Percentiles rank a stretch among this genome's conserved stretches.
Evolutionary conservation across 2,329 filamentous ascomycete genomes (phyloP).

Genomic region (Endothia cerciana): DNA sequence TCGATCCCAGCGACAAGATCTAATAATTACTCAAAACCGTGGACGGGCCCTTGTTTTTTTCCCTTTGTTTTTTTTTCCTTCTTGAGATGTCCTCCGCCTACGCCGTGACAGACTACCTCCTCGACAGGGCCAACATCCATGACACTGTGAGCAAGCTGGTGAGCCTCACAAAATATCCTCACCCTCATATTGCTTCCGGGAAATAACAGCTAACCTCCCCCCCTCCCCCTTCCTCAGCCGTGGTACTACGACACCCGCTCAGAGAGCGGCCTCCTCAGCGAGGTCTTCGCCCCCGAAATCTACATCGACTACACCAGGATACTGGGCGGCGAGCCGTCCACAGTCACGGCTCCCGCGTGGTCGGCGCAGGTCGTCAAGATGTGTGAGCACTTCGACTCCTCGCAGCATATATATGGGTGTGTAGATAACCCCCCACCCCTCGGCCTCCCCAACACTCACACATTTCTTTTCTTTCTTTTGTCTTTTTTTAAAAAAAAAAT

Average conservation of each 20-base stretch:
- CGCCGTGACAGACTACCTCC: conserved; percentile 35
- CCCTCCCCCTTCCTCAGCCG: conserved; percentile 28
- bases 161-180: conserved; percentile 2
- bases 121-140: conserved; percentile 40
- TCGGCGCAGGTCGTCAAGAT: conserved; percentile 28
- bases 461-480: not conserved
- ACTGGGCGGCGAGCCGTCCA: conserved; percentile 35
- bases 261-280: conserved; percentile 31
- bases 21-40: too few species aligned
- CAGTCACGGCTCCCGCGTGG: conserved; percentile 33
- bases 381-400: conserved; percentile 31
- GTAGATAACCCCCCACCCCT: not conserved
- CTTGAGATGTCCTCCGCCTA: conserved; percentile 19
- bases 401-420: conserved; percentile 35
- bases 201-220: not conserved
- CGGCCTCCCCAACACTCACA: not conserved
- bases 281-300: conserved; percentile 36
- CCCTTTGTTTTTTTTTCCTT: too few species aligned
- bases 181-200: too few species aligned
- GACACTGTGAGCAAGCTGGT: conserved; percentile 37
- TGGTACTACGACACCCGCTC: conserved; percentile 35
- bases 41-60: too few species aligned
- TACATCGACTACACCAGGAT: conserved; percentile 39
- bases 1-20: not conserved
- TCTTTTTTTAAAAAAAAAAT: too few species aligned